phyloP scores from a whole-genome alignment of 2,329 filamentous ascomycete species.

The Aspergillus sp. region DNA sequence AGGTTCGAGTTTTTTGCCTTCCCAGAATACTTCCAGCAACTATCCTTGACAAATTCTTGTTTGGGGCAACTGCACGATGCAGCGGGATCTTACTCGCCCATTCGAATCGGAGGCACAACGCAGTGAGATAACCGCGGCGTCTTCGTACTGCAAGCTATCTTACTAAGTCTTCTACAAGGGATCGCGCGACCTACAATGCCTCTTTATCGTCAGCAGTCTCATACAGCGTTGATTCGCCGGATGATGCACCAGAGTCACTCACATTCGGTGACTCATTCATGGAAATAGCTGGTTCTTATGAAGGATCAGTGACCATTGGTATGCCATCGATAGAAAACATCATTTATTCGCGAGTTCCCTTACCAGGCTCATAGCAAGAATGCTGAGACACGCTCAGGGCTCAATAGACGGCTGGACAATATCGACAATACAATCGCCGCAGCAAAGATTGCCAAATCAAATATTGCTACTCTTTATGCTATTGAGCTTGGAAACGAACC shows the following conservation, averaged over 20 bases:
- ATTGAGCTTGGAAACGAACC: constrained; percentile 62
- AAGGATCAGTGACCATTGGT: constrained; percentile 53
- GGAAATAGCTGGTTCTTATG: constrained; percentile 51
- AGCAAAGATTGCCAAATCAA: constrained; percentile 46
- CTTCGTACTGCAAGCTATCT: background rate
- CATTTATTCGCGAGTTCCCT: too few relatives aligned
- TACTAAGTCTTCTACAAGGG: constrained; percentile 31
- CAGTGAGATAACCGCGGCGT: constrained; percentile 37
- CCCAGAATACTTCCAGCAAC: constrained; percentile 56
- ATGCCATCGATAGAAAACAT: background rate
- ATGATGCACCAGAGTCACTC: constrained; percentile 52
- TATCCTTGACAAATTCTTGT: constrained; percentile 54
- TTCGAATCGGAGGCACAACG: constrained; percentile 61
- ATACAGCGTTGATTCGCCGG: constrained; percentile 52
- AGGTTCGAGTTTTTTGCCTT: constrained; percentile 61
- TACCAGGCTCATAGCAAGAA: background rate
- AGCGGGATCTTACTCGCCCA: constrained; percentile 55
- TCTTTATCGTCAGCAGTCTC: constrained; percentile 49
- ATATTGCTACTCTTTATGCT: constrained; percentile 54
- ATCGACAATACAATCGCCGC: constrained; percentile 58
- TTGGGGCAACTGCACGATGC: constrained; percentile 54
- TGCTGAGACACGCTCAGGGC: constrained; percentile 12
- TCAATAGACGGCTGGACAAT: constrained; percentile 57
- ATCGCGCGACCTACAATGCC: constrained; percentile 56
- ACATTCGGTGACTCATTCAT: constrained; percentile 58